Conservation (phyloP, 108 stramenopile genomes). For the Cylindrotheca fusiformis region DNA sequence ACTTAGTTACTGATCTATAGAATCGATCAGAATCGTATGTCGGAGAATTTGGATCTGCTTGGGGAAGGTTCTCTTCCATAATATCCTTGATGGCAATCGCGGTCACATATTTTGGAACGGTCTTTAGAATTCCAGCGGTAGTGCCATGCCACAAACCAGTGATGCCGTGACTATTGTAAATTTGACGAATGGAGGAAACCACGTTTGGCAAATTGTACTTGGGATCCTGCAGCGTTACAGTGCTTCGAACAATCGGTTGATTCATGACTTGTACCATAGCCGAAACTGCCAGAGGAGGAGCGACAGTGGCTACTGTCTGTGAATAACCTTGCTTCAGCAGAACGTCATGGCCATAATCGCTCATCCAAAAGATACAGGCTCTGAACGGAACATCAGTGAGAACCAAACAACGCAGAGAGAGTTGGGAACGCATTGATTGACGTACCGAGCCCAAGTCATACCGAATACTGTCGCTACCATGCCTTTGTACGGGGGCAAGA, state of each 20-base stretch:
- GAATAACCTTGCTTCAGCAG: slow-evolving; percentile 25
- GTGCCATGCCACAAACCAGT: slow-evolving; percentile 90
- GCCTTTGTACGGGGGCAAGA: slow-evolving; percentile 95
- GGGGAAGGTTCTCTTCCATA: slow-evolving; percentile 61
- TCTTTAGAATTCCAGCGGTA: slow-evolving; percentile 93
- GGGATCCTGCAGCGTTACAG: slow-evolving; percentile 91
- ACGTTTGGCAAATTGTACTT: slow-evolving; percentile 65
- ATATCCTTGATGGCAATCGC: slow-evolving; percentile 92
- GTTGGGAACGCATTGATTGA: no score
- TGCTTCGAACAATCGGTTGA: slow-evolving; percentile 92
- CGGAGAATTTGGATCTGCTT: slow-evolving; percentile 52
- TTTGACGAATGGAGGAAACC: slow-evolving; percentile 56
- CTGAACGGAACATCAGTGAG: no score
- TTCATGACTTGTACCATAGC: slow-evolving; percentile 91
- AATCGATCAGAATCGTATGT: slow-evolving; percentile 60
- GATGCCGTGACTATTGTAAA: slow-evolving; percentile 75
- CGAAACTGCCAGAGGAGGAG: slow-evolving; percentile 84
- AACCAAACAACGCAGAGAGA: no score
- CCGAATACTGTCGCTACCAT: slow-evolving; percentile 84
- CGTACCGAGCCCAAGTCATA: slow-evolving; percentile 98
- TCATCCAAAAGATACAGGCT: slow-evolving; percentile 94
- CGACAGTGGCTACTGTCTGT: slow-evolving; percentile 46
- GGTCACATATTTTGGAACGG: slow-evolving; percentile 97
- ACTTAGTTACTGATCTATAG: slow-evolving; percentile 86
- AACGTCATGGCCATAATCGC: slow-evolving; percentile 77